phyloP scores from a whole-genome alignment of 2,329 filamentous ascomycete species.

The Aspergillus carbonarius region DNA sequence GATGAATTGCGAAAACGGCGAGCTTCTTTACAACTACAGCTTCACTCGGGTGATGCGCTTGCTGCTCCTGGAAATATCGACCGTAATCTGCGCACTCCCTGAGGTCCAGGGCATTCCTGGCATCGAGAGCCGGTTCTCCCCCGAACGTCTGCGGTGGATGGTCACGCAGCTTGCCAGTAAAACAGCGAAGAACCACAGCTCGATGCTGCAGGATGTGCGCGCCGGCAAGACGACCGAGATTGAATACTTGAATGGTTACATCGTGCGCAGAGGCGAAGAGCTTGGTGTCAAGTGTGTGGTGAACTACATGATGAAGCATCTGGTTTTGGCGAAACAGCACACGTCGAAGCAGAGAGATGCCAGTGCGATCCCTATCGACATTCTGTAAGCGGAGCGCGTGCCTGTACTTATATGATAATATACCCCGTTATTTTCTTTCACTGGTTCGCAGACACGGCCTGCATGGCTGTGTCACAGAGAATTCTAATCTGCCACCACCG shows the following conservation, averaged over 20 bases:
- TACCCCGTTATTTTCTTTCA: not conserved
- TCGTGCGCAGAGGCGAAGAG: conserved; percentile 70
- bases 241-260: conserved; percentile 84
- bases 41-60: conserved; percentile 66
- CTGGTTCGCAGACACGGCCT: conserved; percentile 20
- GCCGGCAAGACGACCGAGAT: conserved; percentile 69
- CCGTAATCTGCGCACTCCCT: conserved; percentile 70
- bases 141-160: conserved; percentile 62
- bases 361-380: conserved; percentile 34
- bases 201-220: conserved; percentile 67
- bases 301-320: conserved; percentile 69
- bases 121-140: conserved; percentile 58
- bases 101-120: conserved; percentile 66
- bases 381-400: not conserved
- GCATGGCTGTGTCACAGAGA: conserved; percentile 32
- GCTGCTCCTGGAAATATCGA: conserved; percentile 71
- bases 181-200: conserved; percentile 60
- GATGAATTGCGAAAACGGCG: conserved; percentile 72
- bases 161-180: conserved; percentile 54
- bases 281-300: conserved; percentile 69
- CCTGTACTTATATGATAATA: not conserved
- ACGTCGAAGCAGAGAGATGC: conserved; percentile 39
- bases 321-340: conserved; percentile 69
- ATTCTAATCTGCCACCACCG: conserved; percentile 42
- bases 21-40: conserved; percentile 65